Percentiles rank a stretch among this genome's conserved stretches.
phyloP scores from a whole-genome alignment of 2,329 filamentous ascomycete species.

The Cryphonectria radicalis region DNA sequence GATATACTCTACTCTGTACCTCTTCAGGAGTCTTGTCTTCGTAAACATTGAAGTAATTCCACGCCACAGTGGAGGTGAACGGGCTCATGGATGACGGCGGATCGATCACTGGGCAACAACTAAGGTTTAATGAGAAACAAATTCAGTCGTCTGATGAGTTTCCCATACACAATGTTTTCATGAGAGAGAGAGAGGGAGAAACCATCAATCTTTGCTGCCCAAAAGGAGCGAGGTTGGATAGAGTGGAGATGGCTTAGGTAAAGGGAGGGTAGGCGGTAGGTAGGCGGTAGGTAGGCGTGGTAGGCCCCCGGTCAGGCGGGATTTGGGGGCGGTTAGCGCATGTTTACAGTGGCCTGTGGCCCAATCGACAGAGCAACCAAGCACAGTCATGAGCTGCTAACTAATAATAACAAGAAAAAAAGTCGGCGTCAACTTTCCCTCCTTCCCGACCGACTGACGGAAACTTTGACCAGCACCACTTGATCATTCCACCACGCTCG shows the following conservation, averaged over 20 bases:
- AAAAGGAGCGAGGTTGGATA: neutral
- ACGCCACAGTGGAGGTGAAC: neutral
- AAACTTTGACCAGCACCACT: neutral
- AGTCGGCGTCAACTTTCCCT: slow-evolving; percentile 1
- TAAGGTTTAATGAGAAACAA: neutral
- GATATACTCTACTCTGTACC: too few relatives aligned
- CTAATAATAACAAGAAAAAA: slow-evolving; percentile 7
- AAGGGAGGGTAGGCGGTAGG: neutral
- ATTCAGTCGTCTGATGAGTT: neutral
- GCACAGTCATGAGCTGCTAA: neutral
- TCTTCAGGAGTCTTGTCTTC: too few relatives aligned
- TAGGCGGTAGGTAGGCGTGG: too few relatives aligned
- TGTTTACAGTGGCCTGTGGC: slow-evolving; percentile 1
- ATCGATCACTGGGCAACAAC: too few relatives aligned
- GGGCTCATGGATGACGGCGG: neutral
- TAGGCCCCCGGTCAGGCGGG: neutral
- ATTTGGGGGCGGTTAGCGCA: slow-evolving; percentile 4
- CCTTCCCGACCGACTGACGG: neutral
- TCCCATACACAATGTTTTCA: neutral
- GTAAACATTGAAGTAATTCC: too few relatives aligned
- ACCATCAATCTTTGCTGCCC: neutral
- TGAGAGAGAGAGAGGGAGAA: too few relatives aligned
- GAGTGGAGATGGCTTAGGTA: neutral
- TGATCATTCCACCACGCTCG: neutral
- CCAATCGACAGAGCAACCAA: neutral